Base-by-base conservation (phyloP, 306 rosid genomes). In the Malus sieversii region DNA sequence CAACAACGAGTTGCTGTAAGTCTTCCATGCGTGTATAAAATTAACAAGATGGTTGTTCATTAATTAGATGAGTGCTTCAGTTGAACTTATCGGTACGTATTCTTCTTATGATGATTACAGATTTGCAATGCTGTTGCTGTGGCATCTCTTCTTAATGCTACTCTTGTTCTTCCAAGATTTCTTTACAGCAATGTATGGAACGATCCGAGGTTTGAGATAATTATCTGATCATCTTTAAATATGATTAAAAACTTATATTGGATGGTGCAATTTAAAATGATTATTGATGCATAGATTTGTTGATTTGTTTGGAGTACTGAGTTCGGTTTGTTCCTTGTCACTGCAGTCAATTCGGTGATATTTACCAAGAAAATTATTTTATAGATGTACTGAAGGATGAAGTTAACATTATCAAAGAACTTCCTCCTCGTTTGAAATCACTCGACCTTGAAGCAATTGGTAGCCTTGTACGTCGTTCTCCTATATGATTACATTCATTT, bases 1-100 rank as follows among this genome's bases (percentile, higher is more conserved):
- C 99, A 95, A 83, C 99, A 95, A 76, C 85, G 97, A 77, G 99
- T 95, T 68, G 99, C 99, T 48, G 99, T 95, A 83, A 86, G 97
- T 85, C 82, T 73, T 72, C 55, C 69, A 5, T 48, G 20, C 20
- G 20, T 5, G 55, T 48, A 18, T 15, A 48, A 48, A 48, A 48
- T 48, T 15, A 48, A 48, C 15, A 15, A 15, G 20, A 19, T 15
- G 20, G 55, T 48, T 48, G 55, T 48, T 48, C 55, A 48, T 48
- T 48, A 19, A 48, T 48, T 0, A 15, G 55, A 48, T 48, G 55
- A 48, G 20, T 15, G 20, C 16, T 48, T 48, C 55, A 15, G 16
- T 15, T 5, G 20, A 14, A 48, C 55, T 48, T 14, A 48, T 6
- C 8, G 8, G 19, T 48, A 48, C 20, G 16, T 15, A 48, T 14